Conservation (phyloP, 2,329 filamentous ascomycete genomes). For the Botrytis fragariae region DNA sequence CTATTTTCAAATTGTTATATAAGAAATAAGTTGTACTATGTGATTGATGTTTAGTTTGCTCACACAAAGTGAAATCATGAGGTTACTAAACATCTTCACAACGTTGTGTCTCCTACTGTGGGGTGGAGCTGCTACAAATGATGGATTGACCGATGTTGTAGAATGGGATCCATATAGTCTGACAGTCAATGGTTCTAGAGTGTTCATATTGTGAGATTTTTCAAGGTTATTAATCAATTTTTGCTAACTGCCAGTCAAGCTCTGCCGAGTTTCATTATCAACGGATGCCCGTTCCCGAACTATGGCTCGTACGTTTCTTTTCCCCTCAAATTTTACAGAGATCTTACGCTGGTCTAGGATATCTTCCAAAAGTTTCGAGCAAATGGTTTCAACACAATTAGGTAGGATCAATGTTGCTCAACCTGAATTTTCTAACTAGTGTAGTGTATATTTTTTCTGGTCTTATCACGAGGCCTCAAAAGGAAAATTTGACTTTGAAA, state of each 20-base stretch:
- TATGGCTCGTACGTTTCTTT: constrained; percentile 43
- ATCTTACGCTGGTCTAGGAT: constrained; percentile 41
- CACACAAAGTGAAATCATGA: constrained; percentile 24
- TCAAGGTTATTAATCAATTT: not conserved
- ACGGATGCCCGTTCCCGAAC: constrained; percentile 51
- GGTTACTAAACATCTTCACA: constrained; percentile 29
- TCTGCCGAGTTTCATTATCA: constrained; percentile 51
- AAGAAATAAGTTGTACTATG: not conserved
- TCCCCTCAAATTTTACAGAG: not conserved
- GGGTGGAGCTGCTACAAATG: constrained; percentile 39
- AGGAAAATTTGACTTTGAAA: constrained; percentile 50
- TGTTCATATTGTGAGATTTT: constrained; percentile 45
- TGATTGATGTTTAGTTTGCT: not conserved
- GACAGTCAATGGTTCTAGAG: constrained; percentile 47
- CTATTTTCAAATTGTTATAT: not conserved
- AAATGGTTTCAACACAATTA: constrained; percentile 52
- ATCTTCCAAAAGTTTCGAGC: constrained; percentile 54
- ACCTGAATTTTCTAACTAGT: constrained; percentile 17
- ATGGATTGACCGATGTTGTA: constrained; percentile 46
- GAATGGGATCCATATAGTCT: constrained; percentile 53
- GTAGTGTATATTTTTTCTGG: constrained; percentile 50
- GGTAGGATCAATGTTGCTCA: constrained; percentile 32
- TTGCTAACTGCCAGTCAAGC: constrained; percentile 24
- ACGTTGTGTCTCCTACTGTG: constrained; percentile 31
- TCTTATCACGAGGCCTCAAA: constrained; percentile 47